Evolutionary conservation across 2,329 filamentous ascomycete genomes (phyloP).

Genomic region (Ampelomyces quisqualis): DNA sequence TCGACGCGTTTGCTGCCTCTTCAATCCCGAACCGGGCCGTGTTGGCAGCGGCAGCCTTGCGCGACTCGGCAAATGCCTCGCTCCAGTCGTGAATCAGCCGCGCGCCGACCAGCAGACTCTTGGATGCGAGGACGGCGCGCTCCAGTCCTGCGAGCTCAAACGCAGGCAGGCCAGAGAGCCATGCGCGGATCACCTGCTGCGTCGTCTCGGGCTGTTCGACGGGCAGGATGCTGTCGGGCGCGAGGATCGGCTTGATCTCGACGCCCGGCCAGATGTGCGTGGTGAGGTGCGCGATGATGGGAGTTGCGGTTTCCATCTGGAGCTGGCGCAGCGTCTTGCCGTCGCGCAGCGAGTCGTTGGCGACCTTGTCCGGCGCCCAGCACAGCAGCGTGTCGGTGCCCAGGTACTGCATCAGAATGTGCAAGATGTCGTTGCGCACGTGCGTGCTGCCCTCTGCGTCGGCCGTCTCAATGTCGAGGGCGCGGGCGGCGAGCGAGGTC

Average conservation of each 20-base stretch:
- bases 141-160: slow-evolving; percentile 89
- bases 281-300: slow-evolving; percentile 71
- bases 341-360: slow-evolving; percentile 48
- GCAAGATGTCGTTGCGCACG: slow-evolving; percentile 64
- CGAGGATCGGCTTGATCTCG: slow-evolving; percentile 77
- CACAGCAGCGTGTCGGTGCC: slow-evolving; percentile 91
- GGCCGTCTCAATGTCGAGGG: slow-evolving; percentile 74
- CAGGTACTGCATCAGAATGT: slow-evolving; percentile 77
- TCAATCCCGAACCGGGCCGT: slow-evolving; percentile 69
- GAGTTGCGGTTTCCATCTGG: slow-evolving; percentile 68
- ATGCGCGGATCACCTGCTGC: slow-evolving; percentile 73
- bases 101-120: slow-evolving; percentile 77
- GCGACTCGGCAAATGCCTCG: slow-evolving; percentile 62
- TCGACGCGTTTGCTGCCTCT: slow-evolving; percentile 75
- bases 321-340: slow-evolving; percentile 65
- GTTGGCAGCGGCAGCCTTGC: slow-evolving; percentile 42
- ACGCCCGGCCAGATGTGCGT: slow-evolving; percentile 80
- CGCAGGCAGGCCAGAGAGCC: slow-evolving; percentile 69
- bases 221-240: slow-evolving; percentile 73
- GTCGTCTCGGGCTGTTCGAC: slow-evolving; percentile 71
- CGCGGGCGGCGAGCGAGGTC: slow-evolving; percentile 80
- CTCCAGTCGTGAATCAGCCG: slow-evolving; percentile 87
- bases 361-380: slow-evolving; percentile 67
- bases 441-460: slow-evolving; percentile 56
- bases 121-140: slow-evolving; percentile 77